A percentile compares a stretch with the other conserved stretches of the same genome.
Evolutionary conservation across 176 grass and related monocot genomes (phyloP).

Genomic region (Poa pratensis): DNA sequence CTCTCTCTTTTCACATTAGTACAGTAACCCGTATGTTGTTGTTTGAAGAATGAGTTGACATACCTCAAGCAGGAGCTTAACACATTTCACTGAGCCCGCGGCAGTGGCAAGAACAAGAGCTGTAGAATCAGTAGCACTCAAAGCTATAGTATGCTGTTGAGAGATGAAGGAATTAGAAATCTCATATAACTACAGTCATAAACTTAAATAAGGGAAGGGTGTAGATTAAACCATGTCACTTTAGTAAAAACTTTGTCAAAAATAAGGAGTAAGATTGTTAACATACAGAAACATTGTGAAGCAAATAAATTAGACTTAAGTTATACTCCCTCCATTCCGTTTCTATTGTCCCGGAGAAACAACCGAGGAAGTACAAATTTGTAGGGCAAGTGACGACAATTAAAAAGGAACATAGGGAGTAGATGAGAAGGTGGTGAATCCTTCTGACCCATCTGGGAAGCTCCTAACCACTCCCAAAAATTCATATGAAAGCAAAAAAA

Average conservation of each 20-base stretch:
- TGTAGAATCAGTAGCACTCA: neutral
- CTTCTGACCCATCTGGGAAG: neutral
- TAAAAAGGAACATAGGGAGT: neutral
- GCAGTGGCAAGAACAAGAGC: constrained; percentile 35
- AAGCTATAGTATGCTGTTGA: constrained; percentile 32
- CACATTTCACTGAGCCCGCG: constrained; percentile 18
- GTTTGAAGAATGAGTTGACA: neutral
- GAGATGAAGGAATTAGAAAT: constrained; percentile 2
- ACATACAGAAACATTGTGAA: neutral
- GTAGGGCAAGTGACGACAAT: neutral
- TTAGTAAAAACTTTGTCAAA: neutral
- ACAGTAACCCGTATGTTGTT: neutral
- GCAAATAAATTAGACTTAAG: neutral
- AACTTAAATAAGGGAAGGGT: neutral
- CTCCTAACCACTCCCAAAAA: neutral
- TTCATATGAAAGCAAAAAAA: neutral
- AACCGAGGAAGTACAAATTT: too few relatives aligned
- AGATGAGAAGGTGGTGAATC: neutral
- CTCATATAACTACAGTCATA: neutral
- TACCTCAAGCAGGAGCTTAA: constrained; percentile 35
- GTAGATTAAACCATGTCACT: neutral
- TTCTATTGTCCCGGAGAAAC: too few relatives aligned
- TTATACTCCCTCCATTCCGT: neutral
- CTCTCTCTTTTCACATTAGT: neutral
- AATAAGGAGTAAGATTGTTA: neutral